These are phyloP conservation scores for Hypholoma sublateritium DNA, from an alignment of 768 basidiomycete genomes.

Conservation along the genomic window DNA sequence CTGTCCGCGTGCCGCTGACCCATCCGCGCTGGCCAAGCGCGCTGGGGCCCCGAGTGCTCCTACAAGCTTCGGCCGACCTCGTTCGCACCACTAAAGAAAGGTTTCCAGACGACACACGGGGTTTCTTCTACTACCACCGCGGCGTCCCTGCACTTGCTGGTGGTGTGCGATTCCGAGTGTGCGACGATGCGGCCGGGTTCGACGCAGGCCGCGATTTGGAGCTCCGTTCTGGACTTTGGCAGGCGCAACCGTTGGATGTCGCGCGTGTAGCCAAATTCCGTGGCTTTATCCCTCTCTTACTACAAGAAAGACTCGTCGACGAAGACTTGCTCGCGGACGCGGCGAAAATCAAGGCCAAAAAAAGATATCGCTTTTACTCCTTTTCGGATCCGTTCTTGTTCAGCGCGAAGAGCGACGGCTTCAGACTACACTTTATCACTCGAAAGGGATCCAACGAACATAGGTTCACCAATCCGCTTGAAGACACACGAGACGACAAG, in stretches of 20 bases:
- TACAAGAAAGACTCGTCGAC: neutral
- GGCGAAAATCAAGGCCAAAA: neutral
- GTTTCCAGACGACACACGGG: neutral
- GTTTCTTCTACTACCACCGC: neutral
- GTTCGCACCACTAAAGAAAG: neutral
- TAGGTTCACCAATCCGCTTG: neutral
- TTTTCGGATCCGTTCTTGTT: neutral
- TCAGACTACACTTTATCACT: neutral
- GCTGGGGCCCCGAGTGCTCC: too few relatives aligned
- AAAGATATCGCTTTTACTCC: neutral
- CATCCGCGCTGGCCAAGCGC: too few relatives aligned
- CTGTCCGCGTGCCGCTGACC: neutral
- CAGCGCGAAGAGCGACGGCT: neutral
- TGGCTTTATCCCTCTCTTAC: neutral
- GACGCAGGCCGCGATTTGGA: neutral
- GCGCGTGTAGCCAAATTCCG: neutral
- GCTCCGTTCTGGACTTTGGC: neutral
- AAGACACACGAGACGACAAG: too few relatives aligned
- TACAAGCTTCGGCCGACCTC: too few relatives aligned
- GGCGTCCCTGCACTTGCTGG: neutral
- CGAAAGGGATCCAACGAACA: neutral
- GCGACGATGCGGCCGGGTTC: neutral
- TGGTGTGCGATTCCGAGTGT: neutral
- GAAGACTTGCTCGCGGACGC: neutral
- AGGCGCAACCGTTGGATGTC: neutral